phyloP scores from a whole-genome alignment of 2,329 filamentous ascomycete species.

The Apiospora arundinis region DNA sequence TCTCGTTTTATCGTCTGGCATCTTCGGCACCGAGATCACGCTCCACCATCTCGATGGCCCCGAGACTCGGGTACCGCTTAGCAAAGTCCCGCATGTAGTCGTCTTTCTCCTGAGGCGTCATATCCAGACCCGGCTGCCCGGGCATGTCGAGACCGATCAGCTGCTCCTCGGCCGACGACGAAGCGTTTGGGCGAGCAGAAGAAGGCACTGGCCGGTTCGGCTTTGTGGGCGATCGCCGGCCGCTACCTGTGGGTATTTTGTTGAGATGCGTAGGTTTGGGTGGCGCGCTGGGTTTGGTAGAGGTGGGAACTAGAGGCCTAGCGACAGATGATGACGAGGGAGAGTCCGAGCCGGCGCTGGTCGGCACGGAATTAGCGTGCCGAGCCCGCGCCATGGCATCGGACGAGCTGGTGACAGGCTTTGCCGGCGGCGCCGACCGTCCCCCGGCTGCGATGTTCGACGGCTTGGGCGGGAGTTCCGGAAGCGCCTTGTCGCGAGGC shows the following conservation, averaged over 20 bases:
- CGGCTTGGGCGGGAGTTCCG: constrained; percentile 60
- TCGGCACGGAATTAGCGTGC: constrained; percentile 26
- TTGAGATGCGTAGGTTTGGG: constrained; percentile 69
- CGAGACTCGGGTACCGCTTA: constrained; percentile 85
- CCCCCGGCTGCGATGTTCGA: constrained; percentile 39
- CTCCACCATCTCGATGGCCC: constrained; percentile 88
- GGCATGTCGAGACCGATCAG: constrained; percentile 48
- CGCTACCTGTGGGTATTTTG: constrained; percentile 53
- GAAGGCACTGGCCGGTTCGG: constrained; percentile 33
- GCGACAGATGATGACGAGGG: constrained; percentile 26
- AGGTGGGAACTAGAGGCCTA: constrained; percentile 39
- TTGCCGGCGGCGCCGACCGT: constrained; percentile 26
- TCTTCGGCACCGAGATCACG: constrained; percentile 58
- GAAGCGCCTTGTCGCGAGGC: constrained; percentile 48
- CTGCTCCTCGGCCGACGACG: constrained; percentile 37
- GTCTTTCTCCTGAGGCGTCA: constrained; percentile 64
- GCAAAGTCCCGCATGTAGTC: constrained; percentile 77
- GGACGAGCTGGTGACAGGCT: constrained; percentile 23
- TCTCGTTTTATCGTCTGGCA: constrained; percentile 27
- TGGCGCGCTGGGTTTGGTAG: constrained; percentile 58
- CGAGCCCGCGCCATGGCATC: constrained; percentile 23
- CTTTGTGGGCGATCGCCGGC: constrained; percentile 53
- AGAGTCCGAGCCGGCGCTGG: constrained; percentile 28
- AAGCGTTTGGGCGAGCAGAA: not conserved
- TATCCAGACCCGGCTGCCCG: constrained; percentile 49